A percentile compares a stretch with the other conserved stretches of the same genome.
Evolutionary conservation across 208 protist species (phyloP).

Genomic region (Novymonas esmeraldas): DNA sequence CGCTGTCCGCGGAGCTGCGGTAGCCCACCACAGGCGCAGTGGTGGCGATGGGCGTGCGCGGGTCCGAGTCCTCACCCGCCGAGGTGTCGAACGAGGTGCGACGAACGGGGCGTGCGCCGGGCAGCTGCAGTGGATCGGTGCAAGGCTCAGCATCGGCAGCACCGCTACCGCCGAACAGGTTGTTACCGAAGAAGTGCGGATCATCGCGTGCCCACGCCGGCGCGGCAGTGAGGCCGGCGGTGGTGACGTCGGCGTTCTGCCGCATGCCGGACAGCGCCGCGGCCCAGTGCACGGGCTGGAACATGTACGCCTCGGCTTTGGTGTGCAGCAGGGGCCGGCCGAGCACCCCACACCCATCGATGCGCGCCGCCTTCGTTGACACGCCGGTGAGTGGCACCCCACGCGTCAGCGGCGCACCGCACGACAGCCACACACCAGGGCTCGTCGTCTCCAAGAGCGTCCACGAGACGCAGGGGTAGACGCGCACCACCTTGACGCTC

Average conservation of each 20-base stretch:
- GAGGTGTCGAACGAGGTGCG: not conserved
- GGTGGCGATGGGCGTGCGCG: not conserved
- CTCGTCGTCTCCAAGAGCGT: conserved; percentile 42
- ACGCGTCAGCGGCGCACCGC: conserved; percentile 52
- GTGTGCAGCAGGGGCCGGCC: conserved; percentile 30
- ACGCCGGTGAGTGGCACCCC: conserved; percentile 25
- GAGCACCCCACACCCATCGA: conserved; percentile 50
- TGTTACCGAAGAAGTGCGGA: not conserved
- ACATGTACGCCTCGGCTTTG: conserved; percentile 18
- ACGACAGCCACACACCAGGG: conserved; percentile 42
- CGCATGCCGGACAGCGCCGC: not conserved
- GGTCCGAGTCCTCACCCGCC: not conserved
- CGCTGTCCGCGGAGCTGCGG: not conserved
- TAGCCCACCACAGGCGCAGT: conserved; percentile 3
- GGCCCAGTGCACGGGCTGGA: conserved; percentile 25
- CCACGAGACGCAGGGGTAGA: conserved; percentile 43
- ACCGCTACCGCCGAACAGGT: not conserved
- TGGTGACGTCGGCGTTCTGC: not conserved
- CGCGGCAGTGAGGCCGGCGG: not conserved
- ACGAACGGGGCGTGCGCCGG: too few relatives aligned
- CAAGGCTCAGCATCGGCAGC: not conserved
- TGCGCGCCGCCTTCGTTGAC: conserved; percentile 18
- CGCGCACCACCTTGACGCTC: conserved; percentile 19
- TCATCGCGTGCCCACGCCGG: not conserved
- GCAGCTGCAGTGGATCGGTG: not conserved